Evolutionary conservation across 2,329 filamentous ascomycete genomes (phyloP).

Genomic region (Neofusicoccum sp.): DNA sequence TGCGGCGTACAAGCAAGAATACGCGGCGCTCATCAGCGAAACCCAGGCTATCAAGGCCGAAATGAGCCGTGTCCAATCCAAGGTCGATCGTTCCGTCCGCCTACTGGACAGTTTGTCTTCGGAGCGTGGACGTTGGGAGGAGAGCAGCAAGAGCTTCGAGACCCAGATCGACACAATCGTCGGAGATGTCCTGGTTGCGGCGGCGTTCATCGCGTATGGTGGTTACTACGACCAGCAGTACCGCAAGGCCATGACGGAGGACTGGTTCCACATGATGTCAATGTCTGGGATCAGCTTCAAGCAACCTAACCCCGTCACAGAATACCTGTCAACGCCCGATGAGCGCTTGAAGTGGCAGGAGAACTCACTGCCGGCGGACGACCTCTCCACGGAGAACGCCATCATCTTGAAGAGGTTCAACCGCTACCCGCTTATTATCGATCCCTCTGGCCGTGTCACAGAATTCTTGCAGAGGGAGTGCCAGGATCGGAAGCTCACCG

Average conservation of each 20-base stretch:
- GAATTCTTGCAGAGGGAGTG: conserved; percentile 95
- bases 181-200: conserved; percentile 92
- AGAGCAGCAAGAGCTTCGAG: conserved; percentile 96
- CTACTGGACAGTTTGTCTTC: conserved; percentile 93
- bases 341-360: conserved; percentile 94
- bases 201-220: conserved; percentile 93
- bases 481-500: conserved; percentile 87
- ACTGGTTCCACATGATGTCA: conserved; percentile 91
- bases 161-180: conserved; percentile 96
- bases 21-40: conserved; percentile 92
- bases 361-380: conserved; percentile 88
- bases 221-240: conserved; percentile 98
- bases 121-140: conserved; percentile 90
- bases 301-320: conserved; percentile 87
- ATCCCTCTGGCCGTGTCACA: conserved; percentile 89
- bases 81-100: conserved; percentile 93
- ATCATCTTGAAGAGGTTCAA: conserved; percentile 98
- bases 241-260: conserved; percentile 95
- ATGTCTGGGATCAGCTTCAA: conserved; percentile 94
- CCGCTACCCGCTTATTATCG: conserved; percentile 95
- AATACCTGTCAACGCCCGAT: conserved; percentile 95
- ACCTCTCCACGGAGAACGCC: conserved; percentile 97
- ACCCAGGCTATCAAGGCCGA: conserved; percentile 96
- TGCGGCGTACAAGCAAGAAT: conserved; percentile 91
- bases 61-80: conserved; percentile 95